Base-by-base conservation (phyloP, 2,329 filamentous ascomycete species). In the Dryadomyces quercus-mongolicae region DNA sequence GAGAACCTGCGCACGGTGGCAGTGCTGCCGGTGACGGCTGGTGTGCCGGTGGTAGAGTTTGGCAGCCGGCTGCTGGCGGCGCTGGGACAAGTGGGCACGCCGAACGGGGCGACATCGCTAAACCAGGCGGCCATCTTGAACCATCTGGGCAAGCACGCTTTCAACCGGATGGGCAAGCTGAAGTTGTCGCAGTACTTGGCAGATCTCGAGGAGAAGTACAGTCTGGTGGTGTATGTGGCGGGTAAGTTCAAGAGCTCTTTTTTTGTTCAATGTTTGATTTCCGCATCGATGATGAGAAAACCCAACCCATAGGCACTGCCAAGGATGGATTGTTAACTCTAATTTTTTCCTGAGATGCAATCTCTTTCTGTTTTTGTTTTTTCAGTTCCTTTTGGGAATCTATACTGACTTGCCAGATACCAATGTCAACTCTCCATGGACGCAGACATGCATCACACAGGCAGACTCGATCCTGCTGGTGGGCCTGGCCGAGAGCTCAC, bases 381-480 rank as follows among this genome's bases (percentile, higher is more conserved):
- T 15, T 49, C 16, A 48, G 16, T 25, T 51, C 6, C 6, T 22
- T 7, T 13, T 36, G 31, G n/a, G 21, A 15, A 21, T 31, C 15
- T 43, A 12, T 49, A 44, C 52, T 49, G 16, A 48, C 21, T n/a
- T 21, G 45, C 38, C 52, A 85, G 93, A 98, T 67, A 98, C 94
- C 5, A 95, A 84, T 57, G 93, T 97, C 62, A 97, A 95, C 62
- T 89, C 94, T 1, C 91, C 92, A 0, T 98, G 93, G 93, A 98
- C 94, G 0, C 90, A 96, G 64, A 97, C 93, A 0, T 98, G 94
- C 66, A 96, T 98, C 60, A 86, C 86, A 16, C 93, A 98, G 68
- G 93, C 93, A 1, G 93, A 98, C 68, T 96, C 91, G 61, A 96
- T 98, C 59, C 76, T 98, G 8, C 76, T 98, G 9, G 89, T 98